phyloP scores from a whole-genome alignment of 1,284 basidiomycete species.

The Leccinum laetum region DNA sequence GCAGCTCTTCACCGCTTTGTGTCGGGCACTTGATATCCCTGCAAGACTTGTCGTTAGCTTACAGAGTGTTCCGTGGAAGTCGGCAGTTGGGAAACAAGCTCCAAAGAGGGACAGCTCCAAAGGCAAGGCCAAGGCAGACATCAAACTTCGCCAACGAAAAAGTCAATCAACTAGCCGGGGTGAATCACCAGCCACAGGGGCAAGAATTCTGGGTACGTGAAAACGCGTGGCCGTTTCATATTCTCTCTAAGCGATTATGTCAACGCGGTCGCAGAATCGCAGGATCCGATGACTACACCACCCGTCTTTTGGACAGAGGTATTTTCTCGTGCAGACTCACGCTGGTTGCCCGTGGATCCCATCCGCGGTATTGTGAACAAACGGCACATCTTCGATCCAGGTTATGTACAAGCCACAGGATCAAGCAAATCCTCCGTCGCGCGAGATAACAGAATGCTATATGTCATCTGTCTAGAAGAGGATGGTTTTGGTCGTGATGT shows the following conservation, averaged over 20 bases:
- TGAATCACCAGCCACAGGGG: constrained; percentile 16
- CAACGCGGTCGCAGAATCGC: constrained; percentile 30
- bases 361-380: constrained; percentile 81
- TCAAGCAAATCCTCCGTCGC: constrained; percentile 25
- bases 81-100: constrained; percentile 49
- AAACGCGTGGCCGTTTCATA: constrained; percentile 5
- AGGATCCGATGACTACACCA: constrained; percentile 62
- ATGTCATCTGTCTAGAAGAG: constrained; percentile 95
- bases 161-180: constrained; percentile 38
- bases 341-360: constrained; percentile 95
- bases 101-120: constrained; percentile 33
- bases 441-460: constrained; percentile 86
- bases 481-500: constrained; percentile 79
- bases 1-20: constrained; percentile 90
- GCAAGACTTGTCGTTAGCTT: constrained; percentile 88
- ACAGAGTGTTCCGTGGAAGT: constrained; percentile 89
- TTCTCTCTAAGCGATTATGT: constrained; percentile 26
- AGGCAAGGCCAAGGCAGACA: constrained; percentile 42
- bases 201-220: constrained; percentile 23
- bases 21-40: constrained; percentile 86
- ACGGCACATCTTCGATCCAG: constrained; percentile 84
- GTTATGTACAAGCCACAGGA: constrained; percentile 25
- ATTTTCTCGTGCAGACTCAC: constrained; percentile 88
- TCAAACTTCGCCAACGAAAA: constrained; percentile 57
- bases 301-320: constrained; percentile 99